Base-by-base conservation (phyloP, 306 rosid genomes). In the Prunus armeniaca region DNA sequence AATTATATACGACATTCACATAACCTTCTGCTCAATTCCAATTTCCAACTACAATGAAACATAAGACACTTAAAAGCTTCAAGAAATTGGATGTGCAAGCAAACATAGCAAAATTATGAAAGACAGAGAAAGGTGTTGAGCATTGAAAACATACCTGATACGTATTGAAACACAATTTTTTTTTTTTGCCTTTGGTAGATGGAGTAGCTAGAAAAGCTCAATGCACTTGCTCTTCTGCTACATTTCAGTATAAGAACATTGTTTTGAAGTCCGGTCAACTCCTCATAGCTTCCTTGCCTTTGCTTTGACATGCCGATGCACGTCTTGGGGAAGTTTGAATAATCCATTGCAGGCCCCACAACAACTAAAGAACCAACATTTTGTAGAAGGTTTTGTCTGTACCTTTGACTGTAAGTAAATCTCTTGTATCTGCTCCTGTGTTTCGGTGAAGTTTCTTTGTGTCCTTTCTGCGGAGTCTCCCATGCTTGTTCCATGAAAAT, bases 61-160 rank as follows among this genome's bases (percentile, higher is more conserved):
- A 67, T n/a, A 65, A 43, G 27, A 67, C 13, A 58, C 2, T 54
- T 15, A 12, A 55, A 55, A 55, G 25, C 3, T 55, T 55, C 25
- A 49, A 24, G 45, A 20, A 25, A 18, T 50, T 28, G 18, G 30
- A 47, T 25, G 1, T n/a, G 11, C 14, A 49, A 22, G 46, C 2
- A 12, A 43, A 1, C 46, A 14, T 20, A 67, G 38, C 22, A 7
- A 24, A 67, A 2, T 10, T 19, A 22, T 5, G 17, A 14, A 68
- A 24, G 5, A 25, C 4, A 28, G 25, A 69, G 25, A 28, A 50
- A 22, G 20, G 56, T 14, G 20, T 0, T 51, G 18, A 34, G 57
- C 13, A 28, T 25, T 6, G 45, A 76, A 22, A 32, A 45, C 20
- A 3, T 20, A 76, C 79, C 79, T 76, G 66, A 19, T 46, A 46